Evolutionary conservation across 2,329 filamentous ascomycete species (phyloP).

Genomic region (Seiridium cupressi): DNA sequence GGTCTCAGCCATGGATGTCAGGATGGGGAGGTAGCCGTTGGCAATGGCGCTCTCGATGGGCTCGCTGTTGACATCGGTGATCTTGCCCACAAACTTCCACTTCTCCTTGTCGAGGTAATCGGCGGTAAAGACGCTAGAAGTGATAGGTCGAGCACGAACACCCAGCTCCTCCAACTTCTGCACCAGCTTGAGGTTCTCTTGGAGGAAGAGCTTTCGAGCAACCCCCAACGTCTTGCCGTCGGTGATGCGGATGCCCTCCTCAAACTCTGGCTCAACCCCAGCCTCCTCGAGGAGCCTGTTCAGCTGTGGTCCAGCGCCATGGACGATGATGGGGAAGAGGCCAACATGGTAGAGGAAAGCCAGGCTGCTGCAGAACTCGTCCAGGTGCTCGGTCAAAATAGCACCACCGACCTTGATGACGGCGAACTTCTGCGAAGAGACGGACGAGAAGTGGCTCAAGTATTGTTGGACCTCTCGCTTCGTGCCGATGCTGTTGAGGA

Average conservation of each 20-base stretch:
- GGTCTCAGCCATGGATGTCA: conserved; percentile 96
- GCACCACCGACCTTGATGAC: conserved; percentile 98
- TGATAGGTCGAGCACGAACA: conserved; percentile 84
- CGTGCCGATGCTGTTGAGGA: conserved; percentile 92
- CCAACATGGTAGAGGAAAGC: conserved; percentile 94
- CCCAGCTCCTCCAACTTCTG: conserved; percentile 88
- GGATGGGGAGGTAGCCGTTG: conserved; percentile 85
- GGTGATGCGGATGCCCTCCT: conserved; percentile 93
- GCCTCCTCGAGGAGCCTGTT: conserved; percentile 88
- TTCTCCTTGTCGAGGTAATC: conserved; percentile 96
- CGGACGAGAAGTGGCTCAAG: conserved; percentile 93
- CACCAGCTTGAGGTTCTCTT: conserved; percentile 92
- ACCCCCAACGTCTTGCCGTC: conserved; percentile 92
- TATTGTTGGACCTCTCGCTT: conserved; percentile 97
- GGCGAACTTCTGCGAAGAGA: conserved; percentile 94
- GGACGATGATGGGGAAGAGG: conserved; percentile 91
- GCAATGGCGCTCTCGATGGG: conserved; percentile 90
- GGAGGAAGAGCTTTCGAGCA: conserved; percentile 87
- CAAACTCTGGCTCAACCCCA: conserved; percentile 91
- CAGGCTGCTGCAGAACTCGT: conserved; percentile 84
- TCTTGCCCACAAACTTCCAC: conserved; percentile 93
- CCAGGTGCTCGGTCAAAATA: conserved; percentile 90
- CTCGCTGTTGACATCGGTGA: conserved; percentile 85
- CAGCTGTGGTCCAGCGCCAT: conserved; percentile 91
- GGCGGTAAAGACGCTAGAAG: conserved; percentile 84